Percentiles rank a stretch among this genome's conserved stretches.
Evolutionary conservation across 2,329 filamentous ascomycete species (phyloP).

Genomic region (Amphichorda felina): DNA sequence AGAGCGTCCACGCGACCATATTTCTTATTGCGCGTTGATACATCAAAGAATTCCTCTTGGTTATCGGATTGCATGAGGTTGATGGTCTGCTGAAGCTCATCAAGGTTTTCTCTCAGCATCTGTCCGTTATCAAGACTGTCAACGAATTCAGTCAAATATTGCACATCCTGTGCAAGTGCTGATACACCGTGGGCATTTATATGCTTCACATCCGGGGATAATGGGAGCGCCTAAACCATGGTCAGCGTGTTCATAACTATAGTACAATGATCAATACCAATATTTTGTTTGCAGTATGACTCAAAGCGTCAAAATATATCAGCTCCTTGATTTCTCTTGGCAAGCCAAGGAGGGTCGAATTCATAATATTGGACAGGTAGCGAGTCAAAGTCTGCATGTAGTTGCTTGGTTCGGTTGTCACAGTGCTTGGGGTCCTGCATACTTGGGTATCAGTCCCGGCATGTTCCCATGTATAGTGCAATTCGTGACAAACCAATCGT

Average conservation of each 20-base stretch:
- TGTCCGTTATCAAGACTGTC: constrained; percentile 70
- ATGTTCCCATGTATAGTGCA: not conserved
- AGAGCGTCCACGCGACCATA: constrained; percentile 87
- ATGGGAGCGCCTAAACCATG: constrained; percentile 52
- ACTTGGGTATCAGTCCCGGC: not conserved
- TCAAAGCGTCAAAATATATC: constrained; percentile 94
- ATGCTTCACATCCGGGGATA: constrained; percentile 66
- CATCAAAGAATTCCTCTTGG: constrained; percentile 94
- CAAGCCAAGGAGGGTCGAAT: constrained; percentile 81
- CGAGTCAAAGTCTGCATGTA: constrained; percentile 94
- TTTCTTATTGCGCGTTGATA: constrained; percentile 79
- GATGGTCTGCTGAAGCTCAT: constrained; percentile 89
- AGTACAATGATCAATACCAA: constrained; percentile 42
- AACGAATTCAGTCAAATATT: constrained; percentile 78
- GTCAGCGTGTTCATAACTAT: not conserved
- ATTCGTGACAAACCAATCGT: constrained; percentile 59
- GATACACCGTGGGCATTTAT: constrained; percentile 82
- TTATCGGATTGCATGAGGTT: constrained; percentile 79
- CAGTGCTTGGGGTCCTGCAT: constrained; percentile 38
- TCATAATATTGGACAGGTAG: constrained; percentile 95
- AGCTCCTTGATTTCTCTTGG: constrained; percentile 93
- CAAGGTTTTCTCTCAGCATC: constrained; percentile 80
- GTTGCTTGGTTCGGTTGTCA: constrained; percentile 65
- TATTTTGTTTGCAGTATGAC: constrained; percentile 79
- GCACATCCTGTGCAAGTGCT: constrained; percentile 71